These are phyloP conservation scores for Eucalyptus tenuipes DNA, from an alignment of 345 rosid species.

Conservation along the genomic window DNA sequence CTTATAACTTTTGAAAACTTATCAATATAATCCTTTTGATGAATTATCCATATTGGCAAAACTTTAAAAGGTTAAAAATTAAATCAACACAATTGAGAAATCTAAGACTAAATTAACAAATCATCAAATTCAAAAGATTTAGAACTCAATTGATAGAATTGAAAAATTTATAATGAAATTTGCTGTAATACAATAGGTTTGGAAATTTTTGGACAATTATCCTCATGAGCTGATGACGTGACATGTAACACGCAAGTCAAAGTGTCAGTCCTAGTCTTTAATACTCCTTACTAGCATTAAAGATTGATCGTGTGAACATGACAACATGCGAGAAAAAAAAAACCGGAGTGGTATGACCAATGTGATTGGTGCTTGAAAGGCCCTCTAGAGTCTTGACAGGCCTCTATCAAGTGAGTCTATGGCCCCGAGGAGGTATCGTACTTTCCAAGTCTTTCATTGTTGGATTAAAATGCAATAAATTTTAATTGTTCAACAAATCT, in stretches of 20 bases:
- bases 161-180: no score
- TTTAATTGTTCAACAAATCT: fast-evolving
- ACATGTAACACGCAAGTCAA: not conserved
- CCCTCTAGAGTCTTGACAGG: not conserved
- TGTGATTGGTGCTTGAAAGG: not conserved
- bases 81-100: fast-evolving
- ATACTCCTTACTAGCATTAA: not conserved
- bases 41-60: no score
- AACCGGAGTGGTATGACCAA: not conserved
- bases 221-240: not conserved
- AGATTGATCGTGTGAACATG: not conserved
- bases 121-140: no score
- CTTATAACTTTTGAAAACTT: no score
- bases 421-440: fast-evolving
- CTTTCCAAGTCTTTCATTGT: not conserved
- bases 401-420: not conserved
- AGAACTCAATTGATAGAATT: no score
- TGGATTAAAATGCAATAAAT: not conserved
- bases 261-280: not conserved
- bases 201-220: not conserved
- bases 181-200: no score
- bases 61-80: no score
- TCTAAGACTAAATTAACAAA: no score
- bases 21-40: no score
- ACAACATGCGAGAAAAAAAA: not conserved